Percentiles rank a stretch among this genome's conserved stretches.
Conservation (phyloP, 176 grass and related monocot species). For the Triticum monococcum region DNA sequence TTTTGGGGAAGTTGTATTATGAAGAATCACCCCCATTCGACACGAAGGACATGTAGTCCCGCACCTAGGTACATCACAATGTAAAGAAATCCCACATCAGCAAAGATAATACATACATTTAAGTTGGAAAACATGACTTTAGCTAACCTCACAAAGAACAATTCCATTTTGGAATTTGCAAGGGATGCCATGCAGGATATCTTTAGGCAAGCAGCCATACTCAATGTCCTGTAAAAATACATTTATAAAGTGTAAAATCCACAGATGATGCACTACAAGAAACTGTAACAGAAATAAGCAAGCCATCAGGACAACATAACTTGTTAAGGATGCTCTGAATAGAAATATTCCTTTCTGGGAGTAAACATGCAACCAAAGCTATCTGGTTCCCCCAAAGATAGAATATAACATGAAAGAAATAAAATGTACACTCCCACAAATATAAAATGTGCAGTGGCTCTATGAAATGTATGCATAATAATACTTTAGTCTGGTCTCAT, state of each 20-base stretch:
- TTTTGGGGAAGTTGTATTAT: constrained; percentile 40
- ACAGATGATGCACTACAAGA: not conserved
- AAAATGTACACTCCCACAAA: not conserved
- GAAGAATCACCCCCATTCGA: constrained; percentile 37
- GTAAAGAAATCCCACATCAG: constrained; percentile 14
- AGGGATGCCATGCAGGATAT: constrained; percentile 38
- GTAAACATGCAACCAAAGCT: not conserved
- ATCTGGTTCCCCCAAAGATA: not conserved
- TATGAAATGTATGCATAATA: not conserved
- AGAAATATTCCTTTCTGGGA: not conserved
- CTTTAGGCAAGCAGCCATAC: constrained; percentile 44
- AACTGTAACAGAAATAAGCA: not conserved
- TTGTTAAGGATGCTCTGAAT: not conserved
- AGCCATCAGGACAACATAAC: not conserved
- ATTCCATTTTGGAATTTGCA: constrained; percentile 54
- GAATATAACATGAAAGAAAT: not conserved
- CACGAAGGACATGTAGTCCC: constrained; percentile 51
- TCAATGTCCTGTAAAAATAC: constrained; percentile 54
- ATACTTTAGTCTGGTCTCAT: not conserved
- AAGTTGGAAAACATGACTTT: not conserved
- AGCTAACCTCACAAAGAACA: constrained; percentile 55
- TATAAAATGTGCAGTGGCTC: not conserved
- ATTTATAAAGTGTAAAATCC: not conserved
- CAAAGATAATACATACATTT: constrained; percentile 16
- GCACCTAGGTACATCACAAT: constrained; percentile 42